Evolutionary conservation across 768 basidiomycete species (phyloP).

Genomic region (Galerina sulciceps): DNA sequence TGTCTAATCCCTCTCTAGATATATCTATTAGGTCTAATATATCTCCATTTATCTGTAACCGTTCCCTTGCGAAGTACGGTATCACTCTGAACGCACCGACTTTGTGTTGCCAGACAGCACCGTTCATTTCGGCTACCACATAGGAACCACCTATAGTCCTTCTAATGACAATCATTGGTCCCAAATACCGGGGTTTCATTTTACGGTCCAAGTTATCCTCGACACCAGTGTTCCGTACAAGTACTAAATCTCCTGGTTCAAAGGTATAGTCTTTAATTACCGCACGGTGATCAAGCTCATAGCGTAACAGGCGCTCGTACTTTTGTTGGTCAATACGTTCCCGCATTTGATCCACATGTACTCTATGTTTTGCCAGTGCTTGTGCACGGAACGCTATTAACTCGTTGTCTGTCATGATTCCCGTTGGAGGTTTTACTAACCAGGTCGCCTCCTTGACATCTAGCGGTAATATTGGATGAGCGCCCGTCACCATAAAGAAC

Average conservation of each 20-base stretch:
- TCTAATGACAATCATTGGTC: slow-evolving; percentile 36
- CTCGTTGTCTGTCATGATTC: slow-evolving; percentile 15
- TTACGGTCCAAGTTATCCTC: slow-evolving; percentile 31
- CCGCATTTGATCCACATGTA: slow-evolving; percentile 20
- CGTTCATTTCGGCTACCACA: slow-evolving; percentile 16
- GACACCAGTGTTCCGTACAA: slow-evolving; percentile 34
- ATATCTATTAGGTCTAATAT: not conserved
- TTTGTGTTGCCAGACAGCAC: not conserved
- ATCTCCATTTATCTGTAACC: not conserved
- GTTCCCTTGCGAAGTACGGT: not conserved
- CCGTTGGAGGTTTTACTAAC: slow-evolving; percentile 19
- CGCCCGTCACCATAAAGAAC: slow-evolving; percentile 30
- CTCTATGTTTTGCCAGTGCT: slow-evolving; percentile 22
- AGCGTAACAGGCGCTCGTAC: not conserved
- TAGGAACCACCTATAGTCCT: slow-evolving; percentile 32
- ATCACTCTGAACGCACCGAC: not conserved
- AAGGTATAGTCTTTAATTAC: slow-evolving; percentile 25
- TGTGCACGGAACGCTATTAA: slow-evolving; percentile 19
- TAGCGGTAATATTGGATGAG: slow-evolving; percentile 29
- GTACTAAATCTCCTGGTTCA: slow-evolving; percentile 33
- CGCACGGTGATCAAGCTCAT: slow-evolving; percentile 1
- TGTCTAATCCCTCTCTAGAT: not conserved
- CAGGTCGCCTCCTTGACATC: slow-evolving; percentile 30
- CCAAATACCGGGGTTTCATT: slow-evolving; percentile 35
- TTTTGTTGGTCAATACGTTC: slow-evolving; percentile 1